A percentile compares a stretch with the other conserved stretches of the same genome.
These are phyloP conservation scores for Geotrichum cucujoidarum DNA, from an alignment of 1,139 yeast genomes.

Conservation along the genomic window DNA sequence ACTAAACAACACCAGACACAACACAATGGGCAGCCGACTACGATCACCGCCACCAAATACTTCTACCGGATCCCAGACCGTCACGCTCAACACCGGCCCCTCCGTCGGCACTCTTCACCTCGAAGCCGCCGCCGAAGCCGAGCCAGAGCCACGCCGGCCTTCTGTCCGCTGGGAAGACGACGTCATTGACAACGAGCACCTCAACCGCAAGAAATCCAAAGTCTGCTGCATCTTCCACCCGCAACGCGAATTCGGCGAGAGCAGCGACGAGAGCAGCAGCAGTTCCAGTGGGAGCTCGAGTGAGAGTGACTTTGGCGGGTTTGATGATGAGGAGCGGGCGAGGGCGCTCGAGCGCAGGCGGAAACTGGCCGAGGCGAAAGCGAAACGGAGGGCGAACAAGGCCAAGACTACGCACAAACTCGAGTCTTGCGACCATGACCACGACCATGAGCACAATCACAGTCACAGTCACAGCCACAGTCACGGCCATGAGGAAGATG, in stretches of 20 bases:
- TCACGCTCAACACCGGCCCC: background rate
- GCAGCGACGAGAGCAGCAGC: slow-evolving; percentile 42
- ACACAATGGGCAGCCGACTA: slow-evolving; percentile 5
- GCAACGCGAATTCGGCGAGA: slow-evolving; percentile 64
- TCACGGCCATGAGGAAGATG: slow-evolving; percentile 16
- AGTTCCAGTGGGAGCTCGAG: slow-evolving; percentile 40
- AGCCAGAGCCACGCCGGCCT: slow-evolving; percentile 9
- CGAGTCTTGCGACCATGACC: slow-evolving; percentile 17
- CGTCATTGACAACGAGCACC: slow-evolving; percentile 80
- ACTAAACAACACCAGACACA: background rate
- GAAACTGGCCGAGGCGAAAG: background rate
- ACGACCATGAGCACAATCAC: slow-evolving; percentile 17
- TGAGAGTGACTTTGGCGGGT: slow-evolving; percentile 29
- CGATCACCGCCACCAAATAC: background rate
- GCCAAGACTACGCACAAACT: slow-evolving; percentile 18
- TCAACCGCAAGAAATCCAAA: slow-evolving; percentile 84
- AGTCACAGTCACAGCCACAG: slow-evolving; percentile 16
- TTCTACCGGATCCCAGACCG: too few species aligned
- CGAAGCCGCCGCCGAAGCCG: background rate
- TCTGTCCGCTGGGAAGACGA: slow-evolving; percentile 76
- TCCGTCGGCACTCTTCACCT: slow-evolving; percentile 10
- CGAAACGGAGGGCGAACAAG: slow-evolving; percentile 13
- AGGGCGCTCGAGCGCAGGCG: background rate
- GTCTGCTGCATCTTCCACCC: slow-evolving; percentile 95
- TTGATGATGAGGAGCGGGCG: slow-evolving; percentile 11